Evolutionary conservation across 108 stramenopile genomes (phyloP), one percentile per base, ranked within the genome.

Genomic region (Heterococcus sp.): DNA sequence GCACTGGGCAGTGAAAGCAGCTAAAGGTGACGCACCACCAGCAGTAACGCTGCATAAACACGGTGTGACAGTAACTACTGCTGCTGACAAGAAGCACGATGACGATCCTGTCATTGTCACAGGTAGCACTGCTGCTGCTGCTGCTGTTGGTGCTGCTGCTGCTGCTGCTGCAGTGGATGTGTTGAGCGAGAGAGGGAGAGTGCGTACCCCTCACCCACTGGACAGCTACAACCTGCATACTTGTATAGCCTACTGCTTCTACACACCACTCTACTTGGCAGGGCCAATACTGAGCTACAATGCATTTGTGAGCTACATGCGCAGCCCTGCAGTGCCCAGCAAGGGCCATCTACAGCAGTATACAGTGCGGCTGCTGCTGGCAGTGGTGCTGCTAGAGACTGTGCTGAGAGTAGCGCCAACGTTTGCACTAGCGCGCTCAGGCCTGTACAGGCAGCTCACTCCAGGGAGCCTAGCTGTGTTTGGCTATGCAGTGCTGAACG

Each of bases 271-370:
- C 36, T 90, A 88, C 63, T 31, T 89, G 29, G 88, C 90, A 5
- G 90, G 90, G 11, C 90, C 90, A 38, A 89, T 84, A 35, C 66
- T 89, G 28, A 78, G 87, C 14, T 90, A 83, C 88, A 84, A 89
- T 58, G 71, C 72, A n/a, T 90, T 84, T 35, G 37, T 83, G 21
- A 68, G 75, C 1, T 75, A 77, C 38, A 39, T 73, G 27, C 27
- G 66, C 34, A 1, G n/a, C 21, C 2, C 76, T 11, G 35, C 80
- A 35, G 26, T 76, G 32, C 69, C 38, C 63, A 27, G 68, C 32
- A 37, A 33, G 3, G 69, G 32, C 11, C 74, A 35, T 37, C 83
- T 87, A 58, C 37, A 76, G 1, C 65, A 71, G 33, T 87, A 86
- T 71, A 34, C 85, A 27, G 29, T 66, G 8, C 81, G 86, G 5